These are phyloP conservation scores for Globisporangium barbulae DNA, from an alignment of 352 stramenopile species.

Conservation along the genomic window DNA sequence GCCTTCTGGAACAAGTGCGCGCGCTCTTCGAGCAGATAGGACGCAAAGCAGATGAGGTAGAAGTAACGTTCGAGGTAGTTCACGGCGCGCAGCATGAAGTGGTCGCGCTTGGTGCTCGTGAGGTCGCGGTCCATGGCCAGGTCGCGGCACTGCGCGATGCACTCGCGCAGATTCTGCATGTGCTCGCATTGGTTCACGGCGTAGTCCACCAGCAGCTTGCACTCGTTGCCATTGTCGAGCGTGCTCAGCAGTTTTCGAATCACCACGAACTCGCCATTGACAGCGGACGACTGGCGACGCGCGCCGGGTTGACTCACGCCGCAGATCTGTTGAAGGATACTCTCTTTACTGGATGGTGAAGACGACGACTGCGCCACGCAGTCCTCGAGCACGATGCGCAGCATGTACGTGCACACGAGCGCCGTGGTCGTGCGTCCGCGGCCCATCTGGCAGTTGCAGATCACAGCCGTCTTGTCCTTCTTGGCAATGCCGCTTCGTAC, in stretches of 20 bases:
- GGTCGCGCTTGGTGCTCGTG: constrained; percentile 61
- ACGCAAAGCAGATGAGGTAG: constrained; percentile 87
- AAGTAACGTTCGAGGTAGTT: constrained; percentile 91
- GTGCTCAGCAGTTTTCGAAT: constrained; percentile 69
- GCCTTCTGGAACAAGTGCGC: constrained; percentile 41
- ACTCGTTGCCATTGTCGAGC: constrained; percentile 64
- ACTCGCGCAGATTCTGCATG: constrained; percentile 84
- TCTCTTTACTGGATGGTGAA: constrained; percentile 10
- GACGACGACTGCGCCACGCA: constrained; percentile 8
- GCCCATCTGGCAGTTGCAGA: constrained; percentile 92
- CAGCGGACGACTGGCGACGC: constrained; percentile 50
- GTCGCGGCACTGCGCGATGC: constrained; percentile 76
- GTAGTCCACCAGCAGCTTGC: constrained; percentile 67
- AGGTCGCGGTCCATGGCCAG: constrained; percentile 72
- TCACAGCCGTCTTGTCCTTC: constrained; percentile 55
- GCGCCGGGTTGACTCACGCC: constrained; percentile 7
- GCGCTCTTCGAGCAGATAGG: constrained; percentile 78
- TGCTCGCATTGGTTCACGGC: constrained; percentile 79
- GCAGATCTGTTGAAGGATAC: constrained; percentile 24
- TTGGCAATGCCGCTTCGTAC: constrained; percentile 8
- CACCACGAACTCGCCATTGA: constrained; percentile 63
- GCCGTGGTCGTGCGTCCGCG: constrained; percentile 84
- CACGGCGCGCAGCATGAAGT: constrained; percentile 80
- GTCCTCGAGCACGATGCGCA: constrained; percentile 70
- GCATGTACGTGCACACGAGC: constrained; percentile 86